Conservation (phyloP, 1,284 basidiomycete species). For the Inonotus hispidus region DNA sequence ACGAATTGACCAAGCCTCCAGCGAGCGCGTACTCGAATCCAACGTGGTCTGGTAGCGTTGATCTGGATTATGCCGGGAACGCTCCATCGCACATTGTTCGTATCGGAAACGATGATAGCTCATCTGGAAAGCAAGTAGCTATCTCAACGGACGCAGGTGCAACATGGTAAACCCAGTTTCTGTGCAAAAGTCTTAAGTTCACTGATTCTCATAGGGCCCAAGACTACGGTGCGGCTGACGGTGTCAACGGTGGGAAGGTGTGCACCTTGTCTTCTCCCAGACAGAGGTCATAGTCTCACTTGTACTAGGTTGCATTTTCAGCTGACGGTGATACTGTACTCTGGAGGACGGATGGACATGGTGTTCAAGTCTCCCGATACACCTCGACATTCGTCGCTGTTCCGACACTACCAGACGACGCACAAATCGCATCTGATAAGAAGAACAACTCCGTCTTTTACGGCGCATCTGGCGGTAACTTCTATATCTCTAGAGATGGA, state of each 20-base stretch:
- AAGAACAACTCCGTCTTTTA: slow-evolving; percentile 52
- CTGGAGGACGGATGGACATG: slow-evolving; percentile 46
- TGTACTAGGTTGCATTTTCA: slow-evolving; percentile 41
- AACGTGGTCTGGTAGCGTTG: slow-evolving; percentile 44
- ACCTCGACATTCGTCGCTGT: slow-evolving; percentile 45
- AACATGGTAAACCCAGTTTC: slow-evolving; percentile 36
- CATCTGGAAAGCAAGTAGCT: slow-evolving; percentile 48
- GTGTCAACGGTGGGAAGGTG: slow-evolving; percentile 43
- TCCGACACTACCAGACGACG: slow-evolving; percentile 42
- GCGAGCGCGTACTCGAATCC: slow-evolving; percentile 41
- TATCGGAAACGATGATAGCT: slow-evolving; percentile 42
- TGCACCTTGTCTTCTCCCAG: neutral
- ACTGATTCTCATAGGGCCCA: slow-evolving; percentile 23
- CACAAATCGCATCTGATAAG: slow-evolving; percentile 58
- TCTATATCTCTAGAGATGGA: slow-evolving; percentile 53
- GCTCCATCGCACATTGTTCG: slow-evolving; percentile 49
- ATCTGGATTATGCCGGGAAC: slow-evolving; percentile 56
- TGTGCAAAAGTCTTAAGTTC: neutral
- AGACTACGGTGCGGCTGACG: slow-evolving; percentile 48
- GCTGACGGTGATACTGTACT: slow-evolving; percentile 53
- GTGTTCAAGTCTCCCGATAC: slow-evolving; percentile 48
- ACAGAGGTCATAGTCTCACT: too few relatives aligned
- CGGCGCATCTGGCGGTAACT: slow-evolving; percentile 45
- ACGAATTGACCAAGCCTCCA: slow-evolving; percentile 41
- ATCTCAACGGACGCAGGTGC: slow-evolving; percentile 48